These are phyloP conservation scores for Pachyrhizus erosus DNA, from an alignment of 306 rosid species.

Conservation along the genomic window DNA sequence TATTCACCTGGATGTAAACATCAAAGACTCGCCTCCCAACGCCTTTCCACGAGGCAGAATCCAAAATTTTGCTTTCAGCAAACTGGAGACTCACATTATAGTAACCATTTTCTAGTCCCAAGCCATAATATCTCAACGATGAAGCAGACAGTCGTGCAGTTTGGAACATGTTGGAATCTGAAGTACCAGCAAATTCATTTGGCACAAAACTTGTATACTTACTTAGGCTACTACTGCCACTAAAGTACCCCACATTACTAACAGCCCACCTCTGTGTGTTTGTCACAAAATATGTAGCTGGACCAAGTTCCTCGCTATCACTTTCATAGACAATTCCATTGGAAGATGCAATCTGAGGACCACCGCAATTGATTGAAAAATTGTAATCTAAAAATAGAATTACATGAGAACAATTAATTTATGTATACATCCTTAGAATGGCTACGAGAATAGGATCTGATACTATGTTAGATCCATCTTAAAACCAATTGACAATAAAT, in stretches of 20 bases:
- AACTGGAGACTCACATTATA: constrained; percentile 60
- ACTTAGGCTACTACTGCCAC: neutral
- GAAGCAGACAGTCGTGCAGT: constrained; percentile 64
- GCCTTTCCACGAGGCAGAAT: constrained; percentile 53
- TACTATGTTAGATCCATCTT: too few relatives aligned
- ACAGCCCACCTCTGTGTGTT: constrained; percentile 54
- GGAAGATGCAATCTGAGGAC: constrained; percentile 45
- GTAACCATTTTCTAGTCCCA: constrained; percentile 61
- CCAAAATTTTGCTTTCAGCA: constrained; percentile 44
- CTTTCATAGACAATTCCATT: constrained; percentile 45
- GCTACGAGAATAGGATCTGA: too few relatives aligned
- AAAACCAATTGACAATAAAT: too few relatives aligned
- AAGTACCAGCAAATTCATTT: constrained; percentile 40
- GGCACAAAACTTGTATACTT: constrained; percentile 15
- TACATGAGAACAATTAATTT: neutral
- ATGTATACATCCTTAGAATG: too few relatives aligned
- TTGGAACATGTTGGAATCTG: constrained; percentile 54
- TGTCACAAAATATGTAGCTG: constrained; percentile 60
- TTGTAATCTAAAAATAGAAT: constrained; percentile 44
- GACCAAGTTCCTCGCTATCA: constrained; percentile 57
- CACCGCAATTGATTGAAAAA: constrained; percentile 63
- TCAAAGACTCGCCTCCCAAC: constrained; percentile 60
- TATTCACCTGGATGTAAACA: constrained; percentile 59
- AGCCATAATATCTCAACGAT: constrained; percentile 65
- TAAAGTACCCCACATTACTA: constrained; percentile 58